Base-by-base conservation (phyloP, 2,329 filamentous ascomycete species). In the Colletotrichum tropicale region DNA sequence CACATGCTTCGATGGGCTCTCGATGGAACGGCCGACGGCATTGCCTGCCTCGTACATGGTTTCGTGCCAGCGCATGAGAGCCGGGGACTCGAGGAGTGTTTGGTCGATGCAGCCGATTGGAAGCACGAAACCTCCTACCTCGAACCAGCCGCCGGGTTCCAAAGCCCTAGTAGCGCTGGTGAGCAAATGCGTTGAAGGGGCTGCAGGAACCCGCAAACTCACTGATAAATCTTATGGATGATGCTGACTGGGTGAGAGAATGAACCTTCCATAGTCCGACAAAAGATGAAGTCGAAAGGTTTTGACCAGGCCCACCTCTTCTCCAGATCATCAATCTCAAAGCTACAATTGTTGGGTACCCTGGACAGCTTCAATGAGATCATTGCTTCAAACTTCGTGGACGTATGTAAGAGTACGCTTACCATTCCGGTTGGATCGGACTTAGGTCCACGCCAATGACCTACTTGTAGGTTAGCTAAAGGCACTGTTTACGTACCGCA, bases 91-190 rank as follows among this genome's bases (percentile, higher is more conserved):
- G 38, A 48, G 3, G 38, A 48, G 9, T 0, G 38, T 48, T 0
- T n/a, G 0, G 38, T 48, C 38, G 5, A 48, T 48, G 38, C 38
- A 48, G 38, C 38, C 38, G 18, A 48, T 48, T 1, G 38, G 38
- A 48, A 48, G 38, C 38, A 48, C 38, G 38, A 48, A 48, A 0
- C 38, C 38, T 48, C 38, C 38, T 7, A 18, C 0, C 3, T 48
- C 38, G 5, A 48, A 48, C 38, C 38, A 48, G 38, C 38, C 38
- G 9, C 38, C 9, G 5, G 38, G 38, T 48, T 48, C 38, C 38
- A 48, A 48, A 48, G 38, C 38, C 5, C 38, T 48, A 0, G 0
- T n/a, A 0, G 18, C 1, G 3, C 0, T n/a, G 9, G 1, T 48
- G 0, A n/a, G 6, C 2, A 48, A n/a, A n/a, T n/a, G 0, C 8